These are phyloP conservation scores for Lophiostoma macrostomum DNA, from an alignment of 495 filamentous ascomycete species.

Conservation along the genomic window DNA sequence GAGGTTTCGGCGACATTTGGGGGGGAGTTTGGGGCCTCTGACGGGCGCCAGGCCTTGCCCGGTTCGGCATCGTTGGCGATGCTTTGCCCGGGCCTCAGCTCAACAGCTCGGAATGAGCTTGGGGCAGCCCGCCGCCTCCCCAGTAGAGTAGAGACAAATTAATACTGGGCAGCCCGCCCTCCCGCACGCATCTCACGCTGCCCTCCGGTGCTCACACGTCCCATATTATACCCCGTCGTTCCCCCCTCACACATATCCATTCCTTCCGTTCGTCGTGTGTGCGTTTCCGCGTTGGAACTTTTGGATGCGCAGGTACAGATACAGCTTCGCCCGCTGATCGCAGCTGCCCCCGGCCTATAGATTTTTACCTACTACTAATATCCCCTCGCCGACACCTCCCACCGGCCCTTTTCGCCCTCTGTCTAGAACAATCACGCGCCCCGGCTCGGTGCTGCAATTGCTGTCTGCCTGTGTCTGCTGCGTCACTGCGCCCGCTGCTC, in stretches of 20 bases:
- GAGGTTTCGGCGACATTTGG: slow-evolving; percentile 18
- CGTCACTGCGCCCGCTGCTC: not conserved
- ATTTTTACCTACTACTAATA: slow-evolving; percentile 17
- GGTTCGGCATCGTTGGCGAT: slow-evolving; percentile 25
- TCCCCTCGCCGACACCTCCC: slow-evolving; percentile 1
- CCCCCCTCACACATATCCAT: slow-evolving; percentile 1
- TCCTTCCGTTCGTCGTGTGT: not conserved
- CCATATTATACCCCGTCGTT: not conserved
- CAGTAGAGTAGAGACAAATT: slow-evolving; percentile 13
- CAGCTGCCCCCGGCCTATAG: slow-evolving; percentile 7
- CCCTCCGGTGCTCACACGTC: not conserved
- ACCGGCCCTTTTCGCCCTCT: not conserved
- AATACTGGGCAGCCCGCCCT: not conserved
- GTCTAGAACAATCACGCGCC: not conserved
- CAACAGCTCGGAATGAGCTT: slow-evolving; percentile 33
- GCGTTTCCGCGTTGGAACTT: not conserved
- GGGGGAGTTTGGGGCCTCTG: not conserved
- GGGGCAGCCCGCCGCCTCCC: slow-evolving; percentile 14
- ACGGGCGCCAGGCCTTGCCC: slow-evolving; percentile 14
- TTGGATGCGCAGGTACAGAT: slow-evolving; percentile 18
- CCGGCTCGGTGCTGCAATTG: not conserved
- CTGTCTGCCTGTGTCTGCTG: not conserved
- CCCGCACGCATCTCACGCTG: not conserved
- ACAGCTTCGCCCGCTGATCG: slow-evolving; percentile 24
- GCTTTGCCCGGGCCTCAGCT: slow-evolving; percentile 24